These are phyloP conservation scores for Eucalyptus camaldulensis DNA, from an alignment of 345 rosid genomes.

Conservation along the genomic window DNA sequence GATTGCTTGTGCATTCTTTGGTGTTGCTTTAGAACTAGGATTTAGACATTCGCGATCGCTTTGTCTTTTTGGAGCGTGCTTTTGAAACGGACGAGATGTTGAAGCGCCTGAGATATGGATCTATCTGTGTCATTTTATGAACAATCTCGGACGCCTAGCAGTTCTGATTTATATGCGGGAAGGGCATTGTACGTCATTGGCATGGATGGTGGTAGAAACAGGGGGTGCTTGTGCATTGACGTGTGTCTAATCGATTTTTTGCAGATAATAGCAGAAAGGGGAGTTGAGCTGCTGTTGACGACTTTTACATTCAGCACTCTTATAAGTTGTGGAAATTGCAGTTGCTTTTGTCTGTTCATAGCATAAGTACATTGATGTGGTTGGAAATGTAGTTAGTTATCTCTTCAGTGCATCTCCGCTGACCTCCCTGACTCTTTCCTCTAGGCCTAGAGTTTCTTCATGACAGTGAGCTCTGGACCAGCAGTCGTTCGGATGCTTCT, in stretches of 20 bases:
- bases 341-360: background rate
- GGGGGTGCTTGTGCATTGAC: background rate
- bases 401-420: background rate
- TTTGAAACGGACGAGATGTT: background rate
- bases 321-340: conserved; percentile 22
- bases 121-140: background rate
- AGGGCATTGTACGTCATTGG: background rate
- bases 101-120: background rate
- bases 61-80: background rate
- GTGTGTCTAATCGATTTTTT: background rate
- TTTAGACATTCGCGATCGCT: background rate
- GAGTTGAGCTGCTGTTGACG: conserved; percentile 70
- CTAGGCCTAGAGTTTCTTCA: background rate
- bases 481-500: background rate
- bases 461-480: background rate
- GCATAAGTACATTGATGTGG: background rate
- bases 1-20: background rate
- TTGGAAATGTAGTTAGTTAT: background rate
- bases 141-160: background rate
- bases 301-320: conserved; percentile 58
- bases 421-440: background rate
- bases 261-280: conserved; percentile 81
- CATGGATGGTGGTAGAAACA: background rate
- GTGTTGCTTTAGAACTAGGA: background rate
- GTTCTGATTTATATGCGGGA: background rate